Evolutionary conservation across 2,329 filamentous ascomycete species (phyloP), one percentile per base, ranked within the genome.

Genomic region (Pseudodiploospora longispora): DNA sequence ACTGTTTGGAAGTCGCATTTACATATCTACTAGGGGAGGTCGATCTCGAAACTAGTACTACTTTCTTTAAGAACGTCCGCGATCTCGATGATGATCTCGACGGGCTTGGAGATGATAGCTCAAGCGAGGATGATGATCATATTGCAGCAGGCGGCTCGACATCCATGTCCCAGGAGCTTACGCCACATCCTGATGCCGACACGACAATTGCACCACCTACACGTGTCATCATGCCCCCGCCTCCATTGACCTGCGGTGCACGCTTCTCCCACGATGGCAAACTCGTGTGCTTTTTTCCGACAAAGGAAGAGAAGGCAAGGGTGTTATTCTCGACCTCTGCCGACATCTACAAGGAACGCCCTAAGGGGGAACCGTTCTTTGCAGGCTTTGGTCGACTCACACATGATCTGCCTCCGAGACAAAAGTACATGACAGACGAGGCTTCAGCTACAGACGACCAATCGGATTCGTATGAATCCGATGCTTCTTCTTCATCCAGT

Each of bases 51-150:
- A 70, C 67, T 36, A 82, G 78, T 54, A 78, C 77, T 6, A 75
- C 72, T 1, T 75, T 78, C 48, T 81, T 83, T 55, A 78, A 79
- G 50, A 78, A 78, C 49, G 77, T 83, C 8, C 74, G 80, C 51
- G 82, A 85, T 51, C 62, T 80, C 6, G 78, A 78, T 43, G 73
- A 79, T 55, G 71, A 73, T 38, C 56, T 77, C 5, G 76, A 74
- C 47, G 77, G 67, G 3, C 62, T 80, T 32, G 74, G 70, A 30
- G 85, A 86, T 46, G 87, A 93, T 51, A 91, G 87, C 52, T 96
- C 88, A 3, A 94, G 86, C 55, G 86, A 90, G 51, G 87, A 90
- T 27, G 86, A 89, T 34, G 69, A 69, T 38, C 69, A 74, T 27
- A 74, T 76, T 8, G 70, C 71, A 1, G 59, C 71, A 2, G 72